phyloP scores from a whole-genome alignment of 768 basidiomycete species.

The Pisolithus tinctorius region DNA sequence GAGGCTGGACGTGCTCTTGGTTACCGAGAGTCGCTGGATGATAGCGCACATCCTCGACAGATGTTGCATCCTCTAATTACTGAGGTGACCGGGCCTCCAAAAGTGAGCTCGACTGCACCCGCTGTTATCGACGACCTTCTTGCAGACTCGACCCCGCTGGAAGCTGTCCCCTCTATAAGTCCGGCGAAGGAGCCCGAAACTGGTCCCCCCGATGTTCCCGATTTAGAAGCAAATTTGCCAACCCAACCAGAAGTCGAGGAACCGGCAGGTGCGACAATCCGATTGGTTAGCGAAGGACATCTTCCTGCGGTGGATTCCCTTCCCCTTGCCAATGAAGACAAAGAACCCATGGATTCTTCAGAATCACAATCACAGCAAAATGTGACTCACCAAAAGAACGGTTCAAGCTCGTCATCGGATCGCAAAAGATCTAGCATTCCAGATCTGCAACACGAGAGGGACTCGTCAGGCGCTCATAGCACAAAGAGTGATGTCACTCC shows the following conservation, averaged over 20 bases:
- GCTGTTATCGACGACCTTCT: slow-evolving; percentile 45
- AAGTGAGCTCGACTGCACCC: neutral
- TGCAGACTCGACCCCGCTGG: slow-evolving; percentile 35
- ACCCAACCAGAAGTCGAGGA: slow-evolving; percentile 11
- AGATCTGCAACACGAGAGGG: slow-evolving; percentile 45
- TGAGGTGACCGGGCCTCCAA: slow-evolving; percentile 6
- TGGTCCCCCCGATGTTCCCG: slow-evolving; percentile 1
- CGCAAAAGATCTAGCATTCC: slow-evolving; percentile 43
- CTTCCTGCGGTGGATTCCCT: slow-evolving; percentile 25
- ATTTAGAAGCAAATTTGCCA: slow-evolving; percentile 5
- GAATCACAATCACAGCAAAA: slow-evolving; percentile 22
- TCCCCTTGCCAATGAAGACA: slow-evolving; percentile 26
- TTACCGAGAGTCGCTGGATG: slow-evolving; percentile 29
- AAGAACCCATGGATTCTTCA: slow-evolving; percentile 29
- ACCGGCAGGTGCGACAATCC: slow-evolving; percentile 40
- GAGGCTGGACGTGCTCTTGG: slow-evolving; percentile 35
- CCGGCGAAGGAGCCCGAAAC: slow-evolving; percentile 11
- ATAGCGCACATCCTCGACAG: slow-evolving; percentile 10
- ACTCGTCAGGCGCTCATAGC: slow-evolving; percentile 41
- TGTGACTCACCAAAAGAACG: slow-evolving; percentile 46
- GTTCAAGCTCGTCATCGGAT: slow-evolving; percentile 45
- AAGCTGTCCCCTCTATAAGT: slow-evolving; percentile 25
- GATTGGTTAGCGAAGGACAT: slow-evolving; percentile 54
- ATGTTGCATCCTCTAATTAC: neutral
- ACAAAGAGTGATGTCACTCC: slow-evolving; percentile 28